phyloP scores from a whole-genome alignment of 805 yeast species.

The Suhomyces kilbournensis region DNA sequence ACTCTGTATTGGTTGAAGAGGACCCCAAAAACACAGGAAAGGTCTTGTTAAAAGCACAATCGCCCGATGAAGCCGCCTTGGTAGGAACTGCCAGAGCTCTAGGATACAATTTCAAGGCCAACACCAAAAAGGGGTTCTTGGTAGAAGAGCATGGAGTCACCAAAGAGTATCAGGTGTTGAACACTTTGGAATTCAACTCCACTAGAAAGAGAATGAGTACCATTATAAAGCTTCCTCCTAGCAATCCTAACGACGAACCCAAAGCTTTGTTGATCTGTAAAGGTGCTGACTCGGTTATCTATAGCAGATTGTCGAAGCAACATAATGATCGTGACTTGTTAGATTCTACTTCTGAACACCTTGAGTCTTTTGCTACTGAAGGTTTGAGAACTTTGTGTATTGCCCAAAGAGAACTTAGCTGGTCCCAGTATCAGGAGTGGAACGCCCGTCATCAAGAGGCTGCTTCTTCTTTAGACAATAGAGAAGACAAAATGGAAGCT shows the following conservation, averaged over 20 bases:
- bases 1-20: conserved; percentile 70
- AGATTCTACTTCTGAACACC: conserved; percentile 64
- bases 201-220: conserved; percentile 89
- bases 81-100: conserved; percentile 78
- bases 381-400: conserved; percentile 81
- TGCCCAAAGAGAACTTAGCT: conserved; percentile 63
- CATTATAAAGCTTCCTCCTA: conserved; percentile 63
- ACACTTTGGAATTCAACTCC: conserved; percentile 74
- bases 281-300: conserved; percentile 83
- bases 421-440: conserved; percentile 66
- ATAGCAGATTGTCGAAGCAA: conserved; percentile 53
- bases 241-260: conserved; percentile 24
- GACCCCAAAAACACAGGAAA: conserved; percentile 58
- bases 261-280: conserved; percentile 70
- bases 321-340: conserved; percentile 49
- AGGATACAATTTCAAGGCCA: conserved; percentile 64
- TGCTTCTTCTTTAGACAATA: conserved; percentile 55
- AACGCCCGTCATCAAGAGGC: conserved; percentile 60
- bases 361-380: conserved; percentile 78
- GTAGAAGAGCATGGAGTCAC: conserved; percentile 67
- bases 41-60: conserved; percentile 65
- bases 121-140: conserved; percentile 66
- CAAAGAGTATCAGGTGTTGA: conserved; percentile 69
- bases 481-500: conserved; percentile 71
- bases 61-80: conserved; percentile 85